Conservation (phyloP, 352 stramenopile genomes). For the Globisporangium cylindrosporum region DNA sequence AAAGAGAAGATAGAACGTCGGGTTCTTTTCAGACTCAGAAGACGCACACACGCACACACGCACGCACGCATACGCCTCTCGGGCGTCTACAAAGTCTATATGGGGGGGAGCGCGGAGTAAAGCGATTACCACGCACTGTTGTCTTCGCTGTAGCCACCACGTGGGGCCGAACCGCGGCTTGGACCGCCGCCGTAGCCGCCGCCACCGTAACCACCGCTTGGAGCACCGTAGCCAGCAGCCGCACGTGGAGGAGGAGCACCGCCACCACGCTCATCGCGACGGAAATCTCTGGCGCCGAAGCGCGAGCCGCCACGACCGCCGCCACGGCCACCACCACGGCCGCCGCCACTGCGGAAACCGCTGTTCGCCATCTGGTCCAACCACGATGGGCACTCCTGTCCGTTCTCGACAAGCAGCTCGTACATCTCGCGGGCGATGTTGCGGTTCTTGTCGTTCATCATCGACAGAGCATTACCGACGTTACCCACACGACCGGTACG, state of each 20-base stretch:
- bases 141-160: conserved; percentile 59
- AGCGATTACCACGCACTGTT: conserved; percentile 87
- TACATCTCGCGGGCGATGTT: conserved; percentile 97
- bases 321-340: conserved; percentile 45
- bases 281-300: conserved; percentile 89
- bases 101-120: conserved; percentile 17
- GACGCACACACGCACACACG: conserved; percentile 19
- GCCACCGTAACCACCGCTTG: conserved; percentile 28
- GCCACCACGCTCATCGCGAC: conserved; percentile 64
- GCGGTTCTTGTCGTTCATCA: conserved; percentile 99
- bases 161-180: conserved; percentile 34
- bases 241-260: conserved; percentile 11
- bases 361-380: conserved; percentile 93
- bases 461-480: conserved; percentile 94
- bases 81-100: conserved; percentile 30
- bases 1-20: conserved; percentile 22
- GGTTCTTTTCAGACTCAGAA: conserved; percentile 24
- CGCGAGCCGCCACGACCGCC: conserved; percentile 56
- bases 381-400: conserved; percentile 93
- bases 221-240: conserved; percentile 25
- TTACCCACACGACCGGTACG: conserved; percentile 99
- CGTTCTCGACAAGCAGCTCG: conserved; percentile 95
- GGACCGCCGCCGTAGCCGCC: conserved; percentile 23
- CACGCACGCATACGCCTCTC: conserved; percentile 15
- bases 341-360: conserved; percentile 57